Evolutionary conservation across 2,329 filamentous ascomycete genomes (phyloP).

Genomic region (Colletotrichum karsti): DNA sequence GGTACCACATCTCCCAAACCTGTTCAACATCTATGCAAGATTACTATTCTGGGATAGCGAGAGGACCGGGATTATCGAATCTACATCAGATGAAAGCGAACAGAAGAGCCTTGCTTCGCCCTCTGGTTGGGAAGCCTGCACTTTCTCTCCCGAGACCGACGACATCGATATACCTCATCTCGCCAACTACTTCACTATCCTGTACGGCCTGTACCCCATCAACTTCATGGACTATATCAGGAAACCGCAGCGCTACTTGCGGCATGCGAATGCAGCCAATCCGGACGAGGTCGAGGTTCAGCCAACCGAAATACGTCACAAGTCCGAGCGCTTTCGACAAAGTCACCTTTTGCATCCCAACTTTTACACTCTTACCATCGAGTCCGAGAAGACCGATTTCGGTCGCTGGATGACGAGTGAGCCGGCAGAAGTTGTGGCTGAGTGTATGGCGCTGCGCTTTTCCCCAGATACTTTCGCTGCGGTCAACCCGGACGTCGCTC

Average conservation of each 20-base stretch:
- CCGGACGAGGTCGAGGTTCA: slow-evolving; percentile 81
- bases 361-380: slow-evolving; percentile 81
- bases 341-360: slow-evolving; percentile 84
- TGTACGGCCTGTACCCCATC: slow-evolving; percentile 85
- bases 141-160: slow-evolving; percentile 69
- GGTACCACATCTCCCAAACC: slow-evolving; percentile 71
- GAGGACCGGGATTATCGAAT: slow-evolving; percentile 48
- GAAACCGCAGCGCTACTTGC: slow-evolving; percentile 81
- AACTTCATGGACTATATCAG: slow-evolving; percentile 89
- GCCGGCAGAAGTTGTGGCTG: slow-evolving; percentile 80
- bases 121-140: slow-evolving; percentile 70
- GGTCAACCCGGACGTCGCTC: background rate
- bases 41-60: slow-evolving; percentile 80
- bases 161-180: slow-evolving; percentile 72
- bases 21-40: slow-evolving; percentile 85
- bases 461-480: slow-evolving; percentile 34
- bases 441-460: slow-evolving; percentile 76
- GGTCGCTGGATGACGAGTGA: slow-evolving; percentile 84
- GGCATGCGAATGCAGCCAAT: slow-evolving; percentile 74
- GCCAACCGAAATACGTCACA: slow-evolving; percentile 77
- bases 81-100: slow-evolving; percentile 49
- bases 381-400: slow-evolving; percentile 80
- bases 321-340: slow-evolving; percentile 78
- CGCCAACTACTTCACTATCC: slow-evolving; percentile 79
- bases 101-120: slow-evolving; percentile 38